Conservation (phyloP, 495 filamentous ascomycete genomes). For the Elaphomyces granulatus region DNA sequence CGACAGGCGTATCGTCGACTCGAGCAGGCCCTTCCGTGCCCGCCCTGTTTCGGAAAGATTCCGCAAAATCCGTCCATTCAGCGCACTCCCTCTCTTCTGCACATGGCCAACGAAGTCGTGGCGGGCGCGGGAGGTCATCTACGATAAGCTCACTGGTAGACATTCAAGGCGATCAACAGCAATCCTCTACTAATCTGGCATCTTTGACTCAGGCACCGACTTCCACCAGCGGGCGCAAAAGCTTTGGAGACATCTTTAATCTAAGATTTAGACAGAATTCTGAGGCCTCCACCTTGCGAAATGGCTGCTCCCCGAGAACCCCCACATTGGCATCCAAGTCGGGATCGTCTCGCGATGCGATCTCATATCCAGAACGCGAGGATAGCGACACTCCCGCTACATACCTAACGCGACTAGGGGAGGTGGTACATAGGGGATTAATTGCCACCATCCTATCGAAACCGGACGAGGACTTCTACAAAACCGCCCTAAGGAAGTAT, state of each 20-base stretch:
- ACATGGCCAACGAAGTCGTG: conserved; percentile 35
- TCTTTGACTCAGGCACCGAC: conserved; percentile 61
- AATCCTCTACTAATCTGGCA: conserved; percentile 40
- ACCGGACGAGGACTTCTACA: conserved; percentile 67
- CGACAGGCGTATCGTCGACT: conserved; percentile 30
- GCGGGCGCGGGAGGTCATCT: conserved; percentile 62
- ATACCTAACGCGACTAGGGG: conserved; percentile 72
- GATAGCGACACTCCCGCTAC: conserved; percentile 83
- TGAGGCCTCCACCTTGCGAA: conserved; percentile 45
- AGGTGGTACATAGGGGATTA: conserved; percentile 57
- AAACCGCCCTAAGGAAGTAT: conserved; percentile 74
- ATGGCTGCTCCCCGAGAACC: conserved; percentile 47
- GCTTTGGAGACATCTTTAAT: conserved; percentile 76
- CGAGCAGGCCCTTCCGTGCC: conserved; percentile 11
- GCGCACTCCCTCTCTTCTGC: conserved; percentile 54
- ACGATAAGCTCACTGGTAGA: conserved; percentile 65
- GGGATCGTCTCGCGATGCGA: conserved; percentile 48
- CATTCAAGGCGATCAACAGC: conserved; percentile 40
- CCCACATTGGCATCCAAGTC: conserved; percentile 50
- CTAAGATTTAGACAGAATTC: conserved; percentile 63
- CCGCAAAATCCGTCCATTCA: conserved; percentile 53
- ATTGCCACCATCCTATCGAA: conserved; percentile 75
- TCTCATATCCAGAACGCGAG: conserved; percentile 64
- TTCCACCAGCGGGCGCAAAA: conserved; percentile 71
- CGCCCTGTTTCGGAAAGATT: conserved; percentile 43